phyloP scores from a whole-genome alignment of 352 stramenopile species.

The Pseudoperonospora humuli region DNA sequence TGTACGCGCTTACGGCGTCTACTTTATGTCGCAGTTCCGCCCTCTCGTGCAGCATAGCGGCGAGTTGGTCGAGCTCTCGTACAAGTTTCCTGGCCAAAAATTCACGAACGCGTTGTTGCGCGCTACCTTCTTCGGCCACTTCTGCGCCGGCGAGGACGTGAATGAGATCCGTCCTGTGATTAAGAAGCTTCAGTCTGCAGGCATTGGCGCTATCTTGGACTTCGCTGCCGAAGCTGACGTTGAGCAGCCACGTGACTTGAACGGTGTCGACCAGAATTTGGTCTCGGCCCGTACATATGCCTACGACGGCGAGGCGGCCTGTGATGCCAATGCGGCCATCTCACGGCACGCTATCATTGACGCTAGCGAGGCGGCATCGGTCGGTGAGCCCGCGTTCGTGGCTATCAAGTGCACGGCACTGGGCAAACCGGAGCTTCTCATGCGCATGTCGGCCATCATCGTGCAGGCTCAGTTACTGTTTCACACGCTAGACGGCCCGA shows the following conservation, averaged over 20 bases:
- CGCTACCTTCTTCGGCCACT: conserved; percentile 95
- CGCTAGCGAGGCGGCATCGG: conserved; percentile 30
- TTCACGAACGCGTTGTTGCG: conserved; percentile 88
- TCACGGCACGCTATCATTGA: conserved; percentile 77
- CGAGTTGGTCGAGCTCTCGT: conserved; percentile 69
- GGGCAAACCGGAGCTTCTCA: conserved; percentile 92
- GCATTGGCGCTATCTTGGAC: conserved; percentile 94
- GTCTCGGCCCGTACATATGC: conserved; percentile 91
- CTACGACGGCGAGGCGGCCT: conserved; percentile 91
- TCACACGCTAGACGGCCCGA: conserved; percentile 82
- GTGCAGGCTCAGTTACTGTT: conserved; percentile 90
- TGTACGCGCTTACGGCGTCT: conserved; percentile 81
- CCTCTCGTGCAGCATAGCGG: conserved; percentile 87
- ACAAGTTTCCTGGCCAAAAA: conserved; percentile 69
- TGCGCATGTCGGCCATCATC: conserved; percentile 91
- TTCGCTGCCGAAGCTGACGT: conserved; percentile 94
- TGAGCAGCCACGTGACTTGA: conserved; percentile 66
- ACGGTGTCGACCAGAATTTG: conserved; percentile 74
- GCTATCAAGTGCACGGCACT: conserved; percentile 97
- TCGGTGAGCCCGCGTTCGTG: conserved; percentile 84
- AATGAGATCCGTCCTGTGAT: conserved; percentile 82
- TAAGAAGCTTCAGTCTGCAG: conserved; percentile 58
- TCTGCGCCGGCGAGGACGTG: conserved; percentile 91
- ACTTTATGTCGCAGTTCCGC: conserved; percentile 80
- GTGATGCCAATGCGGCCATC: conserved; percentile 88